Evolutionary conservation across 495 filamentous ascomycete genomes (phyloP).

Genomic region (Daldinia bambusicola): DNA sequence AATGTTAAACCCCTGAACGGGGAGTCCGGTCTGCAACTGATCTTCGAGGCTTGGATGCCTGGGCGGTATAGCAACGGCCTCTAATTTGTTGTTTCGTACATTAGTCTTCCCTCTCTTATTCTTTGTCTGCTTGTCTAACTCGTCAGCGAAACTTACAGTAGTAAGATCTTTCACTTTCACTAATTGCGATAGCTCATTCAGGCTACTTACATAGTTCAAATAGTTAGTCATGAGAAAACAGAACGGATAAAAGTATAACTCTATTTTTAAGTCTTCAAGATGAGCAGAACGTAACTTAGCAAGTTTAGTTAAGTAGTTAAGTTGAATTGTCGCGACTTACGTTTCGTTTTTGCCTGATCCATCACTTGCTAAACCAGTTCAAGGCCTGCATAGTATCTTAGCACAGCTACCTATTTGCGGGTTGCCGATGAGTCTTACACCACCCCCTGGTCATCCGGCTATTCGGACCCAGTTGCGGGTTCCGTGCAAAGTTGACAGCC

Average conservation of each 20-base stretch:
- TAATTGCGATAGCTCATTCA: no score
- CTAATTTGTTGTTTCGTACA: background rate
- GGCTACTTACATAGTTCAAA: no score
- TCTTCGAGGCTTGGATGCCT: background rate
- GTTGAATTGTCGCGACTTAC: no score
- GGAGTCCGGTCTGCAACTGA: background rate
- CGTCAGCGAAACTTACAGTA: background rate
- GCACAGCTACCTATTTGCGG: background rate
- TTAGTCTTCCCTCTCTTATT: background rate
- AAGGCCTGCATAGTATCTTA: no score
- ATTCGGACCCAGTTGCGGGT: background rate
- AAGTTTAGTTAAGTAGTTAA: no score
- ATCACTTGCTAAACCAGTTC: no score
- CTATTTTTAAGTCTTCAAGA: no score
- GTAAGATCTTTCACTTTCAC: no score
- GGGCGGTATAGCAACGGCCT: background rate
- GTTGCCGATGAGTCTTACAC: slow-evolving; percentile 19
- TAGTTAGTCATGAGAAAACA: no score
- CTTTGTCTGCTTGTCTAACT: slow-evolving; percentile 1
- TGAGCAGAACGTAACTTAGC: no score
- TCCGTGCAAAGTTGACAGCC: background rate
- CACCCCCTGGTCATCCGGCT: slow-evolving; percentile 14
- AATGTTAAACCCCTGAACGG: background rate
- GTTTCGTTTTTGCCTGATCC: no score
- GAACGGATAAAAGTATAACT: no score